Evolutionary conservation across 1,284 basidiomycete genomes (phyloP), one percentile per base, ranked within the genome.

Genomic region (Entoloma clypeatum): DNA sequence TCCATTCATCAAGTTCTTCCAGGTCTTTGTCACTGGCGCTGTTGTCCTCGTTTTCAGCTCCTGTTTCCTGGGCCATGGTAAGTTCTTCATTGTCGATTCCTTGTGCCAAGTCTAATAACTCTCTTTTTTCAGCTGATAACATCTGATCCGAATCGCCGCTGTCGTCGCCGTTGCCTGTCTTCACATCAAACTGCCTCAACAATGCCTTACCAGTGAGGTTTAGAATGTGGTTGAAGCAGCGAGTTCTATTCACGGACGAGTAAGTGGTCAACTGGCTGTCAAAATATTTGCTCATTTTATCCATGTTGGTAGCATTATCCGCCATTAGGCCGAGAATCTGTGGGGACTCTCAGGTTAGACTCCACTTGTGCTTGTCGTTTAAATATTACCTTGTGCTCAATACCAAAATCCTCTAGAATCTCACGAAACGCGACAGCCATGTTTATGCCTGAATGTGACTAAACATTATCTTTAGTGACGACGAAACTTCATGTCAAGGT

Each of bases 211-310:
- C 63, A 1, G 57, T 47, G 0, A 71, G 51, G 30, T 63, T 64
- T 1, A 55, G 34, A 3, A 66, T 53, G 27, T 70, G 66, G 0
- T 51, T 38, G 35, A 68, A 65, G 42, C 67, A 71, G 0, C 53
- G 49, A 0, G 53, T 55, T 1, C 49, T 55, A 13, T 53, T 58
- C 0, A 43, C 39, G 1, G 53, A 43, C 0, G 49, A 37, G 29
- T 63, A 66, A 0, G 16, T 18, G 0, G 26, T 16, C 1, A 64
- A 21, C 0, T 58, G 33, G 4, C 42, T 11, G 1, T 13, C 35
- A 1, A 69, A 56, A 14, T 56, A 39, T 0, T 53, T 38, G 0
- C 60, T 47, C 57, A 68, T 64, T 0, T 49, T 51, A 26, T 62
- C 55, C 33, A 65, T 67, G 29, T 56, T 41, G 13, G 46, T 44